These are phyloP conservation scores for Xylaria cubensis DNA, from an alignment of 495 filamentous ascomycete species.

Conservation along the genomic window DNA sequence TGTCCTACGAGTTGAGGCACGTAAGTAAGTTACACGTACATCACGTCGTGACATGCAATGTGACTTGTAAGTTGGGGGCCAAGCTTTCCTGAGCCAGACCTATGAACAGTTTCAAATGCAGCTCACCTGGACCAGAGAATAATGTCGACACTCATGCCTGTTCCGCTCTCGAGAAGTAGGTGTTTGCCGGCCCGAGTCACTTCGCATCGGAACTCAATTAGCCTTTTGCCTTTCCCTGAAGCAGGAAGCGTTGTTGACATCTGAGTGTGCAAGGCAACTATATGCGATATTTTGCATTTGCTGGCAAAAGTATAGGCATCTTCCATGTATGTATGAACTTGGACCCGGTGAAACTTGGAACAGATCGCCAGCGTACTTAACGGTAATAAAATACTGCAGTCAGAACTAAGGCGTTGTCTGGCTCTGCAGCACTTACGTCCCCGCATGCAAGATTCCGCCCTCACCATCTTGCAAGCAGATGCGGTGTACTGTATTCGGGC, in stretches of 20 bases:
- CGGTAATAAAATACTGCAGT: conserved; percentile 3
- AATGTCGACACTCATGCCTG: background rate
- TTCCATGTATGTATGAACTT: conserved; percentile 5
- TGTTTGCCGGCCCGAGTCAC: background rate
- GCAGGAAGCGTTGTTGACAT: background rate
- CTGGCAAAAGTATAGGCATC: conserved; percentile 3
- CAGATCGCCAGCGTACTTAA: conserved; percentile 1
- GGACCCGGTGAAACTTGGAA: background rate
- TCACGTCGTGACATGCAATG: conserved; percentile 31
- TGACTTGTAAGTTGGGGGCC: conserved; percentile 19
- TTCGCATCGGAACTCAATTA: background rate
- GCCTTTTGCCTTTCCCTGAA: background rate
- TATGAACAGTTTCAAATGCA: conserved; percentile 10
- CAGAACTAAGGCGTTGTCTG: background rate
- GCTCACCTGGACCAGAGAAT: background rate
- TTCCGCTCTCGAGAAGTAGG: background rate
- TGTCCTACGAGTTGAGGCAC: conserved; percentile 30
- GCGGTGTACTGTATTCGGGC: conserved; percentile 9
- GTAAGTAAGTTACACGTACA: conserved; percentile 34
- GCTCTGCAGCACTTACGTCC: conserved; percentile 12
- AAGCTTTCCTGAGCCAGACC: conserved; percentile 4
- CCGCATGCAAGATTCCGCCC: conserved; percentile 45
- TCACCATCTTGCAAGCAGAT: conserved; percentile 32
- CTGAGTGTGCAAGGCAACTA: background rate
- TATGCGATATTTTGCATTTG: background rate